These are phyloP conservation scores for Metschnikowia anglica DNA, from an alignment of 805 yeast species.

Conservation along the genomic window DNA sequence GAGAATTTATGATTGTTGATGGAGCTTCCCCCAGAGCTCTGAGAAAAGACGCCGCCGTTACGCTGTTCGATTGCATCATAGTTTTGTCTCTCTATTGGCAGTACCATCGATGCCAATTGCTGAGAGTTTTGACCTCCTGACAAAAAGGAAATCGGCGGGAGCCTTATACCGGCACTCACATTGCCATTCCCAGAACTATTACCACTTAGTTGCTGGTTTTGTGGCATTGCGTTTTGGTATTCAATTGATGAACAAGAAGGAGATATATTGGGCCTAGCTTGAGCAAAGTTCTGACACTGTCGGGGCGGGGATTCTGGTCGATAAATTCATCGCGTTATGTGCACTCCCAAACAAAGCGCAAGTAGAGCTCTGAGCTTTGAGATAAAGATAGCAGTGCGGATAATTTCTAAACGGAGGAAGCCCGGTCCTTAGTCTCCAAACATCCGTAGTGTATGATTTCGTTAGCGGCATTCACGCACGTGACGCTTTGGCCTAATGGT, in stretches of 20 bases:
- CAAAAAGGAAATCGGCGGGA: slow-evolving; percentile 32
- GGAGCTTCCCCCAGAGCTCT: background rate
- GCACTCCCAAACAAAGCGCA: background rate
- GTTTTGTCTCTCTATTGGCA: slow-evolving; percentile 3
- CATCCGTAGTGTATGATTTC: slow-evolving; percentile 61
- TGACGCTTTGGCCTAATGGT: slow-evolving; percentile 52
- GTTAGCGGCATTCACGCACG: slow-evolving; percentile 47
- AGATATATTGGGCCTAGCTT: too few species aligned
- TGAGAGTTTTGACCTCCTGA: slow-evolving; percentile 17
- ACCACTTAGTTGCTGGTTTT: background rate
- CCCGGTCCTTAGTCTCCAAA: slow-evolving; percentile 11
- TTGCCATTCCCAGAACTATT: background rate
- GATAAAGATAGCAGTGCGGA: background rate
- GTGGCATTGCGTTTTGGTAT: background rate
- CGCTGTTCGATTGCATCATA: background rate
- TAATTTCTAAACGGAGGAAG: too few species aligned
- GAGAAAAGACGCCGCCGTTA: background rate
- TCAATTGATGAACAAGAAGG: background rate
- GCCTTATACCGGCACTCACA: slow-evolving; percentile 17
- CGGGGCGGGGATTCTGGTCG: slow-evolving; percentile 1
- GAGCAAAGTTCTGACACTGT: background rate
- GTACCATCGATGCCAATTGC: slow-evolving; percentile 7
- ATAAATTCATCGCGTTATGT: slow-evolving; percentile 2
- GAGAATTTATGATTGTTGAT: background rate
- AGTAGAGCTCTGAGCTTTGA: too few species aligned